Evolutionary conservation across 1,284 basidiomycete genomes (phyloP), one percentile per base, ranked within the genome.

Genomic region (Austroboletus rostrupii): DNA sequence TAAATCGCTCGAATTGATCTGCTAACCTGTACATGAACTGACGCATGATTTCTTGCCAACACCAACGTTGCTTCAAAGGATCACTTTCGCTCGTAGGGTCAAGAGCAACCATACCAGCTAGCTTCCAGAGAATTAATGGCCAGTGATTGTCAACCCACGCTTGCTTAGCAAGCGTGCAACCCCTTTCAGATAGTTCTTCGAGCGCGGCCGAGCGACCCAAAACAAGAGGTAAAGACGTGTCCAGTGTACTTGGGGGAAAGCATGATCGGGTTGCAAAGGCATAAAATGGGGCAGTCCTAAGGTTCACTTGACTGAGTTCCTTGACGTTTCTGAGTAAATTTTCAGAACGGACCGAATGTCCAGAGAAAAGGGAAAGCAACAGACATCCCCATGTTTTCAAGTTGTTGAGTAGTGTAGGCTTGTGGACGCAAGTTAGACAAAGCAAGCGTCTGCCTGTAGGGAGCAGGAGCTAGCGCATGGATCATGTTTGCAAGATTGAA

Each of bases 141-240:
- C 92, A 99, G 60, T 97, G 94, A 61, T 97, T 97, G 35, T 88
- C 78, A 1, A 97, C 85, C 96, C 96, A 99, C 28, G 74, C 65
- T 53, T 82, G 74, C 4, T 81, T 85, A 3, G 78, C 85, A n/a
- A 86, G 73, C 3, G 64, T 68, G 53, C 85, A 88, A 0, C 81
- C 86, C 6, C 64, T 69, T 23, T 66, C 62, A 5, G 72, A 67
- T 11, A 91, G 67, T 52, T 80, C 72, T 29, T 74, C 64, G 12
- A 84, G 67, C 1, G 81, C 85, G 14, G 75, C 77, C 3, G 67
- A 56, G 20, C 82, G 69, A n/a, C 79, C 85, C 0, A 82, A 66
- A n/a, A 64, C 48, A 17, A 61, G 53, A 31, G 64, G 31, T 8
- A 57, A 21, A 52, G 58, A 21, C 42, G 58, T 11, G 48, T 56